A percentile compares a stretch with the other conserved stretches of the same genome.
Conservation (phyloP, 108 stramenopile species). For the Cafeteria roenbergensis region DNA sequence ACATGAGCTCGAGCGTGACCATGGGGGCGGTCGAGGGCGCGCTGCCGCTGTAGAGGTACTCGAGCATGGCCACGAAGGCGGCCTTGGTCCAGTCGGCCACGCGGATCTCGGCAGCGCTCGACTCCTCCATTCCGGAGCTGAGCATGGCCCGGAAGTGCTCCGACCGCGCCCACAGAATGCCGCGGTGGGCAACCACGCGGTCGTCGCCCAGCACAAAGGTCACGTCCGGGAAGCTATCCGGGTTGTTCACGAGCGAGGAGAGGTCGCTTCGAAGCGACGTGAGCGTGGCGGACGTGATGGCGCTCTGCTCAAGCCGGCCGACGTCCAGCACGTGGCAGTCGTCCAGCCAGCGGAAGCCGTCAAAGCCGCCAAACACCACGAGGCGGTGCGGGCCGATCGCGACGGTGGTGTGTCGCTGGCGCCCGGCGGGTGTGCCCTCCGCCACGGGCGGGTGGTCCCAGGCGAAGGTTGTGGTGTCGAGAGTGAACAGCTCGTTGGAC, state of each 20-base stretch:
- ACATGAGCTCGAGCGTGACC: conserved; percentile 53
- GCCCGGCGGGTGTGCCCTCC: neutral
- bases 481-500: conserved; percentile 54
- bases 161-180: conserved; percentile 62
- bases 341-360: neutral
- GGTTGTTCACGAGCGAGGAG: conserved; percentile 25
- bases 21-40: conserved; percentile 24
- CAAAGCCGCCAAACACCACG: neutral
- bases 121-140: conserved; percentile 57
- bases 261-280: neutral
- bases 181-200: conserved; percentile 65
- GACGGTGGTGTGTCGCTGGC: neutral
- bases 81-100: conserved; percentile 61
- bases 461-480: neutral
- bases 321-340: neutral
- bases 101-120: conserved; percentile 52
- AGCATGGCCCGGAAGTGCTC: conserved; percentile 84
- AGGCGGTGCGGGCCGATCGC: neutral
- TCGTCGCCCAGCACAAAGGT: conserved; percentile 73
- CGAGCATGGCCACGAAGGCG: conserved; percentile 65
- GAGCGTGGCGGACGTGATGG: neutral
- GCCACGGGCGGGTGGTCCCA: neutral
- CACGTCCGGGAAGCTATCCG: conserved; percentile 71
- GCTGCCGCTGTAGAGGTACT: conserved; percentile 73
- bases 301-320: neutral